phyloP scores from a whole-genome alignment of 2,329 filamentous ascomycete genomes.

The Tolypocladium capitatum region DNA sequence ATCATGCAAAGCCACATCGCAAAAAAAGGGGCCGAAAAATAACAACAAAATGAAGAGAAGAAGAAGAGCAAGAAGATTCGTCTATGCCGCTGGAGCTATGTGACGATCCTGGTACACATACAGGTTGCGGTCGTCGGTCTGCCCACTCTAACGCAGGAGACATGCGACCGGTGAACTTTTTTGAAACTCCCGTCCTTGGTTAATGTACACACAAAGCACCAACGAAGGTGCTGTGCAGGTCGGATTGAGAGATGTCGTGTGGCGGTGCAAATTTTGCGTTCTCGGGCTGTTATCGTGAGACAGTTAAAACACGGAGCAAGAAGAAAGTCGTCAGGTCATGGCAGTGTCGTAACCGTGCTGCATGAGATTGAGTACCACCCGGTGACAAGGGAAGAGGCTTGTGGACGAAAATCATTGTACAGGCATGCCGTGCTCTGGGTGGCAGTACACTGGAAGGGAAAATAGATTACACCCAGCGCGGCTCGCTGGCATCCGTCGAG shows the following conservation, averaged over 20 bases:
- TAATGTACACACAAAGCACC: slow-evolving; percentile 23
- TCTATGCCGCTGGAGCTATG: slow-evolving; percentile 15
- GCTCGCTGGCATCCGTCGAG: slow-evolving; percentile 18
- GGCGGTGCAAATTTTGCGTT: slow-evolving; percentile 11
- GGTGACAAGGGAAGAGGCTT: slow-evolving; percentile 10
- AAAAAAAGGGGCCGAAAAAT: slow-evolving; percentile 8
- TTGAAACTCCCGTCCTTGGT: slow-evolving; percentile 12
- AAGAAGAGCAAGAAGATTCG: slow-evolving; percentile 10
- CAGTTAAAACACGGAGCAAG: slow-evolving; percentile 20
- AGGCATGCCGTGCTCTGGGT: slow-evolving; percentile 14
- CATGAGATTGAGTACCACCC: slow-evolving; percentile 14
- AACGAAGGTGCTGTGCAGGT: slow-evolving; percentile 14
- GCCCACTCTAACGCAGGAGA: slow-evolving; percentile 2
- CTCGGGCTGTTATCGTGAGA: slow-evolving; percentile 6
- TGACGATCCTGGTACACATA: slow-evolving; percentile 21
- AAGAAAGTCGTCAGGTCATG: slow-evolving; percentile 29
- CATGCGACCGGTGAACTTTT: slow-evolving; percentile 1
- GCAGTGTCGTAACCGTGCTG: slow-evolving; percentile 22
- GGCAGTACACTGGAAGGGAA: slow-evolving; percentile 10
- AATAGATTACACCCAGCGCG: slow-evolving; percentile 25
- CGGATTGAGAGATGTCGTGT: slow-evolving; percentile 9
- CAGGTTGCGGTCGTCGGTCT: slow-evolving; percentile 12
- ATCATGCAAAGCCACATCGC: slow-evolving; percentile 7
- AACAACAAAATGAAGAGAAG: slow-evolving; percentile 9
- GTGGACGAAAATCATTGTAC: slow-evolving; percentile 18